phyloP scores from a whole-genome alignment of 2,329 filamentous ascomycete species.

The Sordariomycetes sp. region DNA sequence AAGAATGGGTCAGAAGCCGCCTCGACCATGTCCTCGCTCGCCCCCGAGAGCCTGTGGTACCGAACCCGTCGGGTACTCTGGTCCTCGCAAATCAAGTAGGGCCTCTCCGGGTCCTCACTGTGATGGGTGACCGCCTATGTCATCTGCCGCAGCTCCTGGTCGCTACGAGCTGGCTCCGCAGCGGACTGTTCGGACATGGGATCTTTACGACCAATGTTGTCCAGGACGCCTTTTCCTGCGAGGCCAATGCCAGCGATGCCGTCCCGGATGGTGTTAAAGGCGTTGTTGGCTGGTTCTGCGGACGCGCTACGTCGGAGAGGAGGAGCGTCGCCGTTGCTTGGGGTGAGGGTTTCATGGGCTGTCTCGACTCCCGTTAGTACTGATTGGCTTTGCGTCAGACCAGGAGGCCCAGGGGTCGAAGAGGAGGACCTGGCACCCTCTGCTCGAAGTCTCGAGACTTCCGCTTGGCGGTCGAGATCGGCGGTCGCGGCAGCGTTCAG shows the following conservation, averaged over 20 bases:
- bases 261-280: conserved; percentile 36
- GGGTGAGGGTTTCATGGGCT: conserved; percentile 41
- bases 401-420: conserved; percentile 27
- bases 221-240: conserved; percentile 35
- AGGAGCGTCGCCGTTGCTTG: conserved; percentile 21
- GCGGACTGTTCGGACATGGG: conserved; percentile 11
- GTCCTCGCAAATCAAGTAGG: conserved; percentile 22
- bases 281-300: conserved; percentile 31
- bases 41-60: too few relatives aligned
- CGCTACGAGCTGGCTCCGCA: conserved; percentile 16
- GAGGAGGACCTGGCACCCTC: conserved; percentile 16
- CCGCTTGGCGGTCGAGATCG: conserved; percentile 28
- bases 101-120: conserved; percentile 10
- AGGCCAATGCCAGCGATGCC: conserved; percentile 38
- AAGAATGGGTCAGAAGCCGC: too few relatives aligned
- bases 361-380: conserved; percentile 52
- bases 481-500: conserved; percentile 45
- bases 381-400: conserved; percentile 32
- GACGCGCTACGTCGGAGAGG: conserved; percentile 34
- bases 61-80: too few relatives aligned
- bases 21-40: too few relatives aligned
- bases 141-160: conserved; percentile 36
- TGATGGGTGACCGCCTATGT: conserved; percentile 31
- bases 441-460: conserved; percentile 19
- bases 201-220: conserved; percentile 15